Evolutionary conservation across 352 stramenopile genomes (phyloP).

Genomic region (Globisporangium nagaii): DNA sequence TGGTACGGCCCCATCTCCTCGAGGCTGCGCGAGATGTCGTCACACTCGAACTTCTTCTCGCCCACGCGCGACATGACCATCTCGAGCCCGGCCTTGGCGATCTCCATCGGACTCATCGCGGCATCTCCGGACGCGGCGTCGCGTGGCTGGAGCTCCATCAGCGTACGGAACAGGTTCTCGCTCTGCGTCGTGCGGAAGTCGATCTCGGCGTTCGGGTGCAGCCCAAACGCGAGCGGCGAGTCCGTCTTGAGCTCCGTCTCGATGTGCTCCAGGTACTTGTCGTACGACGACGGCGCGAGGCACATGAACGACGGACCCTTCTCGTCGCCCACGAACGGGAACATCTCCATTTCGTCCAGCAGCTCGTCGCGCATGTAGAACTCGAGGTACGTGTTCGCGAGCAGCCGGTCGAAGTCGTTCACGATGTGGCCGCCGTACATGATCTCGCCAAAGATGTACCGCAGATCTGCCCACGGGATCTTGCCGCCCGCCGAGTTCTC

Average conservation of each 20-base stretch:
- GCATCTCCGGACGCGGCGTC: slow-evolving; percentile 85
- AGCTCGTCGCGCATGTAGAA: slow-evolving; percentile 98
- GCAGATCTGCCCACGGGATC: slow-evolving; percentile 96
- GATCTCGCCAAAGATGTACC: slow-evolving; percentile 96
- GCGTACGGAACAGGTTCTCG: slow-evolving; percentile 92
- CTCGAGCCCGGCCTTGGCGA: slow-evolving; percentile 87
- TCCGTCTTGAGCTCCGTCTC: slow-evolving; percentile 95
- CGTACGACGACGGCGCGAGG: slow-evolving; percentile 93
- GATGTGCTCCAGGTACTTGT: slow-evolving; percentile 98
- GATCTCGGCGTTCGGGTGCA: slow-evolving; percentile 98
- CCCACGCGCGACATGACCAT: slow-evolving; percentile 94
- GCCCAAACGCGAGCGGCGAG: slow-evolving; percentile 95
- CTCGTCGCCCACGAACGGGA: slow-evolving; percentile 96
- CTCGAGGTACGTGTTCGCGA: slow-evolving; percentile 97
- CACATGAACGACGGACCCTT: slow-evolving; percentile 94
- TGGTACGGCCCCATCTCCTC: slow-evolving; percentile 95
- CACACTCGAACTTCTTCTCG: slow-evolving; percentile 97
- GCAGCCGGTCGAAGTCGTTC: slow-evolving; percentile 93
- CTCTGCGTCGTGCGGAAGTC: slow-evolving; percentile 97
- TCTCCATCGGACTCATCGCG: slow-evolving; percentile 88
- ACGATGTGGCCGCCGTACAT: slow-evolving; percentile 97
- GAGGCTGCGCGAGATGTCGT: slow-evolving; percentile 91
- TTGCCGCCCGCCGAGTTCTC: slow-evolving; percentile 92
- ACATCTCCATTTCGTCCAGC: slow-evolving; percentile 98
- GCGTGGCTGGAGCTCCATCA: slow-evolving; percentile 95